Percentiles rank a stretch among this genome's conserved stretches.
Evolutionary conservation across 768 basidiomycete species (phyloP).

Genomic region (Pisolithus microcarpus): DNA sequence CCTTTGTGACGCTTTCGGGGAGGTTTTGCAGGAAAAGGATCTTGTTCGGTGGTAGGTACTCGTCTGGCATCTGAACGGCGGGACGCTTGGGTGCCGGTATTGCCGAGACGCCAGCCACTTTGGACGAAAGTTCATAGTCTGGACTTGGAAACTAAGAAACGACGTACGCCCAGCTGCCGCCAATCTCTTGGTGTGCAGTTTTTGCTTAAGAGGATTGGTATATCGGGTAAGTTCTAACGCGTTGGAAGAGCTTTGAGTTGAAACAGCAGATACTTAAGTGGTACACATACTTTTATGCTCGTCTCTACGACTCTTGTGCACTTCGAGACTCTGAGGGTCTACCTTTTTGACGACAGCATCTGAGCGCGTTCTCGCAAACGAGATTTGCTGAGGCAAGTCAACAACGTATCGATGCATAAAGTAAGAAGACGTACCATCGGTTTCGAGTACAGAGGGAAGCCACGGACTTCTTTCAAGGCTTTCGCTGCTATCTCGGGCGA

Average conservation of each 20-base stretch:
- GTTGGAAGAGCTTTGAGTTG: background rate
- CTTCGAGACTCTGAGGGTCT: conserved; percentile 59
- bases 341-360: conserved; percentile 82
- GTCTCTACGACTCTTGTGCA: conserved; percentile 64
- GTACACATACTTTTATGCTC: conserved; percentile 77
- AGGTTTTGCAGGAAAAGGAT: conserved; percentile 97
- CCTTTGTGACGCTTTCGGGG: conserved; percentile 88
- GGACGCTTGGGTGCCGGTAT: conserved; percentile 67
- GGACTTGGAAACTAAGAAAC: conserved; percentile 1
- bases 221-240: conserved; percentile 62
- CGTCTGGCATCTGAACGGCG: conserved; percentile 96
- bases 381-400: conserved; percentile 67
- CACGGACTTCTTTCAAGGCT: conserved; percentile 87
- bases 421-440: conserved; percentile 65
- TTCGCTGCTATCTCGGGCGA: conserved; percentile 75
- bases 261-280: background rate
- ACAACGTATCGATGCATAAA: background rate
- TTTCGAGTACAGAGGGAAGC: conserved; percentile 93
- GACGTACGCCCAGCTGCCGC: conserved; percentile 61
- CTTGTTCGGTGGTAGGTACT: conserved; percentile 98
- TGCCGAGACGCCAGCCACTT: conserved; percentile 65
- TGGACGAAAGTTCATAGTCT: conserved; percentile 1
- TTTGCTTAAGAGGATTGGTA: conserved; percentile 84
- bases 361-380: conserved; percentile 82
- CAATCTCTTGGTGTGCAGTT: conserved; percentile 73